Conservation (phyloP, 805 yeast genomes). For the Starmerella roubikii region DNA sequence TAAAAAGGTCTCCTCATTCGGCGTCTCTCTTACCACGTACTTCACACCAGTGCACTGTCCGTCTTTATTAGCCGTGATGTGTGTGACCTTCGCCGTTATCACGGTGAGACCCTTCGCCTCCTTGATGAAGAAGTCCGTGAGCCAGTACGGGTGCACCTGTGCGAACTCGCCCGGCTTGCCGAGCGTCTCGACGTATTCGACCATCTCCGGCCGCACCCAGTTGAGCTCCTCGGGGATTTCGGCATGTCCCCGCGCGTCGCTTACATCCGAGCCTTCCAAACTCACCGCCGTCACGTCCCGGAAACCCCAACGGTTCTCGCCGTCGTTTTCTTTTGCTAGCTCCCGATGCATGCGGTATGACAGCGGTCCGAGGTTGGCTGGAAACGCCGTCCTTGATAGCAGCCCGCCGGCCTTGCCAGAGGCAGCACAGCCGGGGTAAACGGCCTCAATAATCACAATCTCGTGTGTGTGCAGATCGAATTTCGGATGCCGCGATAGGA, state of each 20-base stretch:
- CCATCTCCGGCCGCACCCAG: constrained; percentile 58
- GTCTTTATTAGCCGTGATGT: constrained; percentile 46
- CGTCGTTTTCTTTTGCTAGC: constrained; percentile 61
- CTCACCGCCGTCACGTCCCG: constrained; percentile 76
- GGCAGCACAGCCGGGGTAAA: constrained; percentile 94
- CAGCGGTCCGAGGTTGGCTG: constrained; percentile 81
- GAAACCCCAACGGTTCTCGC: constrained; percentile 87
- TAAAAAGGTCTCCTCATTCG: neutral
- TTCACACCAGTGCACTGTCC: constrained; percentile 61
- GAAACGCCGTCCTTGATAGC: constrained; percentile 92
- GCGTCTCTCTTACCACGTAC: constrained; percentile 28
- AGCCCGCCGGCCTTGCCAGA: constrained; percentile 96
- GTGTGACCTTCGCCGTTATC: constrained; percentile 69
- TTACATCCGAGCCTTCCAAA: constrained; percentile 45
- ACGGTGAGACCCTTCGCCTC: constrained; percentile 77
- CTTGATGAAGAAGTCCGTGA: constrained; percentile 69
- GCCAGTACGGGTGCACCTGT: constrained; percentile 90
- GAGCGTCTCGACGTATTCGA: constrained; percentile 60
- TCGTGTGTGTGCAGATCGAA: constrained; percentile 62
- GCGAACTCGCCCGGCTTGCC: constrained; percentile 87
- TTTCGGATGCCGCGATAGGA: constrained; percentile 66
- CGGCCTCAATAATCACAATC: constrained; percentile 75
- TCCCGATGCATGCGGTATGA: constrained; percentile 78
- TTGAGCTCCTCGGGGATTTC: constrained; percentile 40
- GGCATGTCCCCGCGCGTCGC: constrained; percentile 30